These are phyloP conservation scores for Chalciporus pseudorubinellus DNA, from an alignment of 768 basidiomycete genomes.

Conservation along the genomic window DNA sequence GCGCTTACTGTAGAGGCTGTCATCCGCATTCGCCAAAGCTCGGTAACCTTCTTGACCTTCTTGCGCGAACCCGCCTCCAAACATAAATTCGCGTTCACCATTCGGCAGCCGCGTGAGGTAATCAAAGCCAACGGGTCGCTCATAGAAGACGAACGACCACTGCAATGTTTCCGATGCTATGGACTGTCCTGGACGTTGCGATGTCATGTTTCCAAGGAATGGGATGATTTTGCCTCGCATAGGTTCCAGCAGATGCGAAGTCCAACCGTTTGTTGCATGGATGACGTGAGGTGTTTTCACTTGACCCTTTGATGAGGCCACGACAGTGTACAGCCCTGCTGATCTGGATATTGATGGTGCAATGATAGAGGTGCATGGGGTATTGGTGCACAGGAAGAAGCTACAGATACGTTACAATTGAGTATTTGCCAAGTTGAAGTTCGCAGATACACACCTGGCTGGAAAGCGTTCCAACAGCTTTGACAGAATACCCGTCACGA, in stretches of 20 bases:
- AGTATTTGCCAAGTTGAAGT: background rate
- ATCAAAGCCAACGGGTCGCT: constrained; percentile 45
- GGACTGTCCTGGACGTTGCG: constrained; percentile 52
- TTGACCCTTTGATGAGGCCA: constrained; percentile 55
- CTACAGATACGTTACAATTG: constrained; percentile 30
- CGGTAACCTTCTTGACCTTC: constrained; percentile 30
- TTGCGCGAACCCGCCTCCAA: constrained; percentile 55
- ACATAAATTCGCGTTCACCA: constrained; percentile 52
- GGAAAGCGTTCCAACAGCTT: constrained; percentile 49
- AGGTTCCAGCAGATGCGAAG: constrained; percentile 63
- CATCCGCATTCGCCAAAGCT: constrained; percentile 40
- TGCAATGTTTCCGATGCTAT: constrained; percentile 34
- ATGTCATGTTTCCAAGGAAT: constrained; percentile 58
- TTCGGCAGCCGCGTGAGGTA: constrained; percentile 64
- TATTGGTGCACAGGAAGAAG: constrained; percentile 57
- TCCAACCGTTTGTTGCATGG: constrained; percentile 86
- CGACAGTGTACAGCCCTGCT: constrained; percentile 48
- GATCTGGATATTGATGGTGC: constrained; percentile 24
- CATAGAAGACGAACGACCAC: constrained; percentile 60
- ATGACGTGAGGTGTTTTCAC: constrained; percentile 63
- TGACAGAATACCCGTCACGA: constrained; percentile 60
- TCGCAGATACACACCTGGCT: constrained; percentile 38
- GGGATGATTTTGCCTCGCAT: constrained; percentile 65
- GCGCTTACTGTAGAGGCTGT: constrained; percentile 30
- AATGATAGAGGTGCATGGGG: constrained; percentile 56